Base-by-base conservation (phyloP, 2,329 filamentous ascomycete genomes). In the Penicillium psychrosexuale region DNA sequence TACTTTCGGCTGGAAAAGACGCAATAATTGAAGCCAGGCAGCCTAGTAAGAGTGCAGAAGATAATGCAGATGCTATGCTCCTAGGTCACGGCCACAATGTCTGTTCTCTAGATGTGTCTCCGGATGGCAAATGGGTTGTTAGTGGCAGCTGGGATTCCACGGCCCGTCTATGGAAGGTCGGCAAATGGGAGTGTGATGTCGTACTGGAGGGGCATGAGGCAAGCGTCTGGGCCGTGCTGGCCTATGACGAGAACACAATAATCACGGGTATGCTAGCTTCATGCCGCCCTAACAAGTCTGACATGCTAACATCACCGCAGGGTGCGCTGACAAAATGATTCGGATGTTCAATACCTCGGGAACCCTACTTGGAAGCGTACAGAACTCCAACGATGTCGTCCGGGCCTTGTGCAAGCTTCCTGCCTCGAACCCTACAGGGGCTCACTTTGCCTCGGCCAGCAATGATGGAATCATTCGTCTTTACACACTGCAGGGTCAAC, bases 101-200 rank as follows among this genome's bases (percentile, higher is more conserved):
- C 43, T 97, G 93, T 71, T 83, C 92, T 8, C 76, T 99, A 42
- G 90, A 96, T 66, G 86, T 90, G 15, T 87, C 87, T 47, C 83
- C 87, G 1, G 82, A 86, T 56, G 88, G 87, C 2, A 83, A 78
- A 43, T 90, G 85, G 71, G 80, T 97, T 38, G 86, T 97, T 44
- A 97, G 93, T 61, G 94, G 93, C 31, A 90, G 92, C 66, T 99
- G 94, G 94, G 94, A 99, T 73, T 84, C 84, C 30, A 88, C 91
- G 61, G 92, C 91, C 28, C 87, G 91, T 51, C 77, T 97, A 49
- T 99, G 94, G 94, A 82, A 81, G 59, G 78, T 94, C n/a, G 84
- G 84, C 38, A 91, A 88, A 62, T 97, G 93, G 90, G 91, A 95
- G 68, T 84, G 84, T 9, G 84, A 89, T 60, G 76, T 85, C 31